phyloP scores from a whole-genome alignment of 352 stramenopile genomes.

The Globisporangium heterothallicum region DNA sequence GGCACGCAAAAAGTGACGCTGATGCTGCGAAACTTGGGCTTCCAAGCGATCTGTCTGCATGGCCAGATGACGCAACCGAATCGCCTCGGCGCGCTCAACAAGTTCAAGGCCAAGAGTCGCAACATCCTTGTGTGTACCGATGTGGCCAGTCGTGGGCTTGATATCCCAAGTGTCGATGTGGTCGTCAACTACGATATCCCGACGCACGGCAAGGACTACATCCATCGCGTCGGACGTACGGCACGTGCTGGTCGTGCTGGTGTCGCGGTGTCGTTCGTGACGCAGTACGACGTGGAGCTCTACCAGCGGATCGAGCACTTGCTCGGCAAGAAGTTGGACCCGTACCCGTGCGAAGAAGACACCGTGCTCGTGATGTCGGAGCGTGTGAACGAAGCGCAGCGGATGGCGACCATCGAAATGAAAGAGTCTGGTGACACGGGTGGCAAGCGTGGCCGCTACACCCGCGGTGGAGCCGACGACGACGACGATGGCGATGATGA shows the following conservation, averaged over 20 bases:
- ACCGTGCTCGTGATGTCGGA: slow-evolving; percentile 96
- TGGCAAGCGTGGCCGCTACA: slow-evolving; percentile 55
- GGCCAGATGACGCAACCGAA: slow-evolving; percentile 98
- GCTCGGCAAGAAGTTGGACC: slow-evolving; percentile 76
- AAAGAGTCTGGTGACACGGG: slow-evolving; percentile 66
- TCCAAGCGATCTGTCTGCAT: slow-evolving; percentile 97
- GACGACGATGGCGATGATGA: slow-evolving; percentile 31
- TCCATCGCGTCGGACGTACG: slow-evolving; percentile 97
- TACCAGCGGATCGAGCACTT: slow-evolving; percentile 96
- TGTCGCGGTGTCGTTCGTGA: slow-evolving; percentile 96
- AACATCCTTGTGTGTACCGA: slow-evolving; percentile 90
- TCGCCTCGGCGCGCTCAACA: slow-evolving; percentile 95
- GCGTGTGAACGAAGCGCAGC: slow-evolving; percentile 96
- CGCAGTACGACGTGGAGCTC: slow-evolving; percentile 98
- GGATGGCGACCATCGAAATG: slow-evolving; percentile 90
- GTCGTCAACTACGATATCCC: slow-evolving; percentile 99
- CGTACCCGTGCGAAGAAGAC: slow-evolving; percentile 89
- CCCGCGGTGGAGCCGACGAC: slow-evolving; percentile 45
- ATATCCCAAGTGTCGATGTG: slow-evolving; percentile 97
- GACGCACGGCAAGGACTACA: slow-evolving; percentile 98
- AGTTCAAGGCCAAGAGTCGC: slow-evolving; percentile 93
- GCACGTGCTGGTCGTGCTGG: slow-evolving; percentile 94
- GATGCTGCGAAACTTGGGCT: slow-evolving; percentile 97
- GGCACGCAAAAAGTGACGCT: slow-evolving; percentile 95
- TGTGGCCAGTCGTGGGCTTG: slow-evolving; percentile 89